Evolutionary conservation across 345 rosid species (phyloP).

Genomic region (Laguncularia racemosa): DNA sequence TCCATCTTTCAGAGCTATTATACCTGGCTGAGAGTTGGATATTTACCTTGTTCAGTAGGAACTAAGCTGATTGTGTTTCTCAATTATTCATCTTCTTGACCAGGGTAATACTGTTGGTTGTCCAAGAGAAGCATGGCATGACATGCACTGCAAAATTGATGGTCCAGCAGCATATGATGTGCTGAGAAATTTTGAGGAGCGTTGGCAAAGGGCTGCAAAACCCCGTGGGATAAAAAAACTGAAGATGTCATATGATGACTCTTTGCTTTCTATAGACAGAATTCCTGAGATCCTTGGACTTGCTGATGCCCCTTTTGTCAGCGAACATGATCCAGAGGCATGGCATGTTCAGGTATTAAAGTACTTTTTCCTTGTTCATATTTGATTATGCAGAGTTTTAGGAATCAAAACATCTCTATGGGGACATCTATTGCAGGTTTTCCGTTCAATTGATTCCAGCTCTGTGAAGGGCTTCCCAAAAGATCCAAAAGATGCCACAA

Average conservation of each 20-base stretch:
- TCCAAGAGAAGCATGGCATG: slow-evolving; percentile 98
- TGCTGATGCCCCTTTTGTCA: slow-evolving; percentile 36
- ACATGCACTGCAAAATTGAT: slow-evolving; percentile 82
- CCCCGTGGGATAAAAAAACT: slow-evolving; percentile 71
- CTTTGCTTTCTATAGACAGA: slow-evolving; percentile 66
- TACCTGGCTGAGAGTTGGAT: too few species aligned
- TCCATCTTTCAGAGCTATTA: too few species aligned
- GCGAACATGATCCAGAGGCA: slow-evolving; percentile 54
- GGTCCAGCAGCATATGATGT: slow-evolving; percentile 99
- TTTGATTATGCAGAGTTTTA: too few species aligned
- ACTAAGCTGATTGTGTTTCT: too few species aligned
- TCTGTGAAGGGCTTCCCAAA: slow-evolving; percentile 88
- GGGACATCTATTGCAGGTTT: slow-evolving; percentile 36
- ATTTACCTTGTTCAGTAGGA: too few species aligned
- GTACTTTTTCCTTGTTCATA: not conserved
- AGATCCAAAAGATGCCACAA: slow-evolving; percentile 74
- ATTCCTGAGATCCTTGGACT: slow-evolving; percentile 73
- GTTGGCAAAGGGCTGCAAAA: slow-evolving; percentile 83
- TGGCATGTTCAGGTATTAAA: slow-evolving; percentile 88
- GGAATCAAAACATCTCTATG: too few species aligned
- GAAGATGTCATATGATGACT: slow-evolving; percentile 69
- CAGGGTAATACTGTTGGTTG: slow-evolving; percentile 69
- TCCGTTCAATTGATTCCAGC: slow-evolving; percentile 91
- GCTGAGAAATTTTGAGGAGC: slow-evolving; percentile 85
- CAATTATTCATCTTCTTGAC: not conserved